Percentiles rank a stretch among this genome's conserved stretches.
phyloP scores from a whole-genome alignment of 2,329 filamentous ascomycete species.

The Colletotrichum tropicale region DNA sequence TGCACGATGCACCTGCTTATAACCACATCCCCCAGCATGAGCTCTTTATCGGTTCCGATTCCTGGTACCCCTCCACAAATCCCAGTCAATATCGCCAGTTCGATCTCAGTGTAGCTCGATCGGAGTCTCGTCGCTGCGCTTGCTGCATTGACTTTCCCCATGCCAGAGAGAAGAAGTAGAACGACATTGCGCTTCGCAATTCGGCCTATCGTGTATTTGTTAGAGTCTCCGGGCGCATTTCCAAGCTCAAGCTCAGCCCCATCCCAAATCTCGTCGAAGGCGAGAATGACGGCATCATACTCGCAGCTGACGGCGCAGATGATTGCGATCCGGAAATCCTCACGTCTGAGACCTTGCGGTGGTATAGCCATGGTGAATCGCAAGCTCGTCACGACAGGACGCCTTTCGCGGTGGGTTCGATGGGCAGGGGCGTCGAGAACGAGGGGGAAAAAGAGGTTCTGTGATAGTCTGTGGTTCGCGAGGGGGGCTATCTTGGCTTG shows the following conservation, averaged over 20 bases:
- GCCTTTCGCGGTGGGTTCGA: too few species aligned
- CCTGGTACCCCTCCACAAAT: slow-evolving; percentile 27
- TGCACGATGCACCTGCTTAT: slow-evolving; percentile 28
- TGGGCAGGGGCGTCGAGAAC: too few species aligned
- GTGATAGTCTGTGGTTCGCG: too few species aligned
- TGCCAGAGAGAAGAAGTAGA: slow-evolving; percentile 23
- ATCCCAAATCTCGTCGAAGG: neutral
- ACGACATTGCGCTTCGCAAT: slow-evolving; percentile 26
- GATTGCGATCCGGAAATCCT: neutral
- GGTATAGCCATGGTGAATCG: too few species aligned
- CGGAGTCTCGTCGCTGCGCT: slow-evolving; percentile 23
- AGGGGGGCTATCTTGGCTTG: too few species aligned
- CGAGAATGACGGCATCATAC: rapidly evolving
- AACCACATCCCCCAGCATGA: slow-evolving; percentile 35
- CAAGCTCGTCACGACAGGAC: too few species aligned
- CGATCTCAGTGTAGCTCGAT: slow-evolving; percentile 33
- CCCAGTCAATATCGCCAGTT: slow-evolving; percentile 26
- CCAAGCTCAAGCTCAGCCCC: rapidly evolving
- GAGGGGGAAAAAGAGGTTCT: too few species aligned
- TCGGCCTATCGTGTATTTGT: neutral
- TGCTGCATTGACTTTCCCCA: slow-evolving; percentile 22
- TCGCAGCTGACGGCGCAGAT: neutral
- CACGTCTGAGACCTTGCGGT: too few species aligned
- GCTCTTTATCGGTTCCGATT: neutral
- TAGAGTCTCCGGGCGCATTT: neutral